These are phyloP conservation scores for Stephanocyclus meneghinianus DNA, from an alignment of 352 stramenopile genomes.

Conservation along the genomic window DNA sequence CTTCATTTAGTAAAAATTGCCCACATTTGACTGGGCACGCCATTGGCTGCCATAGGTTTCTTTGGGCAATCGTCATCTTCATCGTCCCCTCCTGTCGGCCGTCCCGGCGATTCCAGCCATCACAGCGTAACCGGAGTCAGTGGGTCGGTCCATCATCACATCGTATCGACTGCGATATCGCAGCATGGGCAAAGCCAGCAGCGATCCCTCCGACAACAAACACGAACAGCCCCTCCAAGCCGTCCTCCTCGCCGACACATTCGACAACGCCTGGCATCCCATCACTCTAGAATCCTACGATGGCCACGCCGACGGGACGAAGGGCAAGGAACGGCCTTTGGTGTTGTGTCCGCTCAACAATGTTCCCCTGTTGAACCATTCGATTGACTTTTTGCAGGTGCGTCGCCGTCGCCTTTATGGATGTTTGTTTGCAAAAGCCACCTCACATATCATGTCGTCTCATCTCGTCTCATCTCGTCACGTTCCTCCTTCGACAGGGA, in stretches of 20 bases:
- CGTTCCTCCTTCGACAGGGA: constrained; percentile 39
- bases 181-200: constrained; percentile 34
- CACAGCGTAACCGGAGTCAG: no score
- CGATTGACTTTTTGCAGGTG: constrained; percentile 91
- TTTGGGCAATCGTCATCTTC: no score
- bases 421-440: not conserved
- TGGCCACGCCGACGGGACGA: not conserved
- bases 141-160: no score
- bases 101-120: no score
- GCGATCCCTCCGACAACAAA: constrained; percentile 54
- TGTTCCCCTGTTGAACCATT: constrained; percentile 95
- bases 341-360: constrained; percentile 94
- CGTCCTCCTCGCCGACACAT: constrained; percentile 94
- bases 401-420: not conserved
- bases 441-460: no score
- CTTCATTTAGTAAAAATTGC: no score
- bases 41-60: no score
- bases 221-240: constrained; percentile 92
- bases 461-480: no score
- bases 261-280: constrained; percentile 90
- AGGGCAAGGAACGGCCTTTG: constrained; percentile 80
- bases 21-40: no score
- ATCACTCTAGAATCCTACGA: constrained; percentile 54
- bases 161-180: no score
- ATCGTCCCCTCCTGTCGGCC: no score